phyloP scores from a whole-genome alignment of 2,329 filamentous ascomycete genomes.

The Exophiala calicioides region DNA sequence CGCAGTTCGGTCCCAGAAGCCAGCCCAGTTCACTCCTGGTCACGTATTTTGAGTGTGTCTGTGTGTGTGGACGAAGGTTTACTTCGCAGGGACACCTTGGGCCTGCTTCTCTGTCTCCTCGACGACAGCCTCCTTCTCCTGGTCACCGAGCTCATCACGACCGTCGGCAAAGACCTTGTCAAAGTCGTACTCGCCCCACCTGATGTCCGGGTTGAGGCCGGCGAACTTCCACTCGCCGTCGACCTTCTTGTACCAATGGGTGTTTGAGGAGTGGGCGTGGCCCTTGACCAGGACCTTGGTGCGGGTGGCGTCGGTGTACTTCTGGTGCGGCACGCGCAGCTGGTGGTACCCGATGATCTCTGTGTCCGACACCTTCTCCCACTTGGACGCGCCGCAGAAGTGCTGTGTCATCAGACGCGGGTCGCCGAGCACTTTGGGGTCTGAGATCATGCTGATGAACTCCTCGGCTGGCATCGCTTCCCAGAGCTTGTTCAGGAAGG shows the following conservation, averaged over 20 bases:
- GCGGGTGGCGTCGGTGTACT: slow-evolving; percentile 56
- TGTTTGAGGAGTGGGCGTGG: slow-evolving; percentile 51
- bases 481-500: slow-evolving; percentile 62
- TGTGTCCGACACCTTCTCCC: slow-evolving; percentile 30
- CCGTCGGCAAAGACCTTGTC: slow-evolving; percentile 32
- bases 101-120: slow-evolving; percentile 28
- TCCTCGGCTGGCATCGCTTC: slow-evolving; percentile 62
- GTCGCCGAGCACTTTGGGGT: slow-evolving; percentile 60
- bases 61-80: too few relatives aligned
- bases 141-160: slow-evolving; percentile 28
- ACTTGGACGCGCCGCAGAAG: slow-evolving; percentile 50
- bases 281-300: slow-evolving; percentile 58
- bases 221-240: slow-evolving; percentile 37
- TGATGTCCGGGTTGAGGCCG: slow-evolving; percentile 33
- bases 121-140: slow-evolving; percentile 24
- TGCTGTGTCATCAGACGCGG: slow-evolving; percentile 65
- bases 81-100: slow-evolving; percentile 25
- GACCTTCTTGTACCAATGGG: slow-evolving; percentile 35
- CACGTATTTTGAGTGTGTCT: too few relatives aligned
- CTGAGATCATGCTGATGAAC: slow-evolving; percentile 63
- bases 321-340: slow-evolving; percentile 59
- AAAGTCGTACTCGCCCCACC: slow-evolving; percentile 35
- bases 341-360: slow-evolving; percentile 35
- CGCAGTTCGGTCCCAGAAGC: too few relatives aligned
- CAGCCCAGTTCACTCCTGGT: too few relatives aligned